These are phyloP conservation scores for Rubia tinctorum DNA, from an alignment of 305 asterid genomes.

Conservation along the genomic window DNA sequence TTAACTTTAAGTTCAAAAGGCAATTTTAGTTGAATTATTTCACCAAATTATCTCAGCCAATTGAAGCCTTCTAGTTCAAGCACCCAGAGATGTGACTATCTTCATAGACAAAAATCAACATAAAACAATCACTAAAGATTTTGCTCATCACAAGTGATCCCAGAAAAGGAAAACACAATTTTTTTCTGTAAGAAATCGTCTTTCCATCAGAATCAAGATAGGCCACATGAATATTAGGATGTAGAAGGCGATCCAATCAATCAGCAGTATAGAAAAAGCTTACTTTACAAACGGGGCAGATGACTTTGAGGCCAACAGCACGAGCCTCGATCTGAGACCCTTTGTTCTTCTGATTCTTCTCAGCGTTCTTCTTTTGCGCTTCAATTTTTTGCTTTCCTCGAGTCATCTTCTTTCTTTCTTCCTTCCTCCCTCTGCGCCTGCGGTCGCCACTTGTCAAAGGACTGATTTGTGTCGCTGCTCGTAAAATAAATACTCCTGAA, in stretches of 20 bases:
- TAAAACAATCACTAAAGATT: background rate
- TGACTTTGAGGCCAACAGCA: conserved; percentile 82
- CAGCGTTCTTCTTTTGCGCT: conserved; percentile 80
- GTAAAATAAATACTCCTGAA: too few species aligned
- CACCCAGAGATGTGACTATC: background rate
- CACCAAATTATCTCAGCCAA: background rate
- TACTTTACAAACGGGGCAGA: conserved; percentile 92
- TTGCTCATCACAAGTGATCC: background rate
- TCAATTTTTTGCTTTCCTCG: conserved; percentile 96
- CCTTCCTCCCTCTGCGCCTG: background rate
- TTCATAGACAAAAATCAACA: background rate
- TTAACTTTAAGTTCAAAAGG: background rate
- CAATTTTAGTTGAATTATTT: background rate
- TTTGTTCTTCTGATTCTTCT: conserved; percentile 71
- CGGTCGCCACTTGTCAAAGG: too few species aligned
- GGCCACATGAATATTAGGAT: background rate
- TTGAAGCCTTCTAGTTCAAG: background rate
- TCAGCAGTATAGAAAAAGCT: background rate
- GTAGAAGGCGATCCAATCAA: background rate
- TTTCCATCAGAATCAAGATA: background rate
- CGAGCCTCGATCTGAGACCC: conserved; percentile 98
- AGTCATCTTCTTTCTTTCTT: conserved; percentile 64
- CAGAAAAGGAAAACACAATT: background rate
- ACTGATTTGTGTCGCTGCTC: too few species aligned
- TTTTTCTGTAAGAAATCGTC: background rate